These are phyloP conservation scores for Nicotiana rustica DNA, from an alignment of 305 asterid genomes.

Conservation along the genomic window DNA sequence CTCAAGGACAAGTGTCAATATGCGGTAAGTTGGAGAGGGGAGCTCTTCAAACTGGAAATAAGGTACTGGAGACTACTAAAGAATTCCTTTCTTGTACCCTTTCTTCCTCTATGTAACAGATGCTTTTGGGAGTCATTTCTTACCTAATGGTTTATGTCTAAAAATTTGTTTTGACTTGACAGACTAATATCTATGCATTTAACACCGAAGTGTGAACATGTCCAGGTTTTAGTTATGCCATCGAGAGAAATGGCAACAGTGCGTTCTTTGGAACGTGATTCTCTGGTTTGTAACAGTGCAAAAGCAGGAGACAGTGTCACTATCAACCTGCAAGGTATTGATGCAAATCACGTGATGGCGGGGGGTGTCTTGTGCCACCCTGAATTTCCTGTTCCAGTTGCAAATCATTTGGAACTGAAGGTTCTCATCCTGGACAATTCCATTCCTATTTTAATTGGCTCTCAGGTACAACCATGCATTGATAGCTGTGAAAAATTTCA, in stretches of 20 bases:
- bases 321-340: slow-evolving; percentile 80
- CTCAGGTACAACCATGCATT: slow-evolving; percentile 63
- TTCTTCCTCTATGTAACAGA: neutral
- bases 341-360: slow-evolving; percentile 63
- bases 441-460: slow-evolving; percentile 79
- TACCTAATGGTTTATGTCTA: neutral
- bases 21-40: slow-evolving; percentile 95
- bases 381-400: slow-evolving; percentile 77
- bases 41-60: slow-evolving; percentile 77
- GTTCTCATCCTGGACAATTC: slow-evolving; percentile 74
- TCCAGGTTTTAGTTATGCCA: slow-evolving; percentile 90
- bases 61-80: slow-evolving; percentile 58
- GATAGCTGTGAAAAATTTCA: neutral
- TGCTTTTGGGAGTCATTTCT: slow-evolving; percentile 16
- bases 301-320: slow-evolving; percentile 95
- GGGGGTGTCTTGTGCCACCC: slow-evolving; percentile 98
- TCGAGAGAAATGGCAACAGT: slow-evolving; percentile 68
- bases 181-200: neutral
- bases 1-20: slow-evolving; percentile 80
- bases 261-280: slow-evolving; percentile 77
- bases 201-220: slow-evolving; percentile 12
- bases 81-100: slow-evolving; percentile 15
- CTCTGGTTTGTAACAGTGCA: slow-evolving; percentile 67
- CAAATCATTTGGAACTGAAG: slow-evolving; percentile 82
- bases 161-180: neutral